These are phyloP conservation scores for Vaccinium myrtillus DNA, from an alignment of 148 eudicot species.

Conservation along the genomic window DNA sequence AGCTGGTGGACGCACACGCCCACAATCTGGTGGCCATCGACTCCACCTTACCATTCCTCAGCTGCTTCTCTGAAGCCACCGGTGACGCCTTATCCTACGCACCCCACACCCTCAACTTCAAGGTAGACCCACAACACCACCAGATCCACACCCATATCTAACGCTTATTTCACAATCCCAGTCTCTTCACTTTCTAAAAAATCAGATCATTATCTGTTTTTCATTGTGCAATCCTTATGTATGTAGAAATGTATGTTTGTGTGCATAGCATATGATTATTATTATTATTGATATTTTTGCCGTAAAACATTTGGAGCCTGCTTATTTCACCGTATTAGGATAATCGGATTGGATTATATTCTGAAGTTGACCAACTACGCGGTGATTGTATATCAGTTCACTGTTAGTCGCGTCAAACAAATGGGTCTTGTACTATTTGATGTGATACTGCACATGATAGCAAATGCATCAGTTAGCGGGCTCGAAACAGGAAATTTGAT, in stretches of 20 bases:
- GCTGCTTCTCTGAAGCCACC: slow-evolving; percentile 73
- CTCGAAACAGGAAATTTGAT: background rate
- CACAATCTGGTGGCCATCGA: slow-evolving; percentile 74
- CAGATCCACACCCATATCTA: too few relatives aligned
- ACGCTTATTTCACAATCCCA: background rate
- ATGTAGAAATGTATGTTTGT: background rate
- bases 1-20: slow-evolving; percentile 72
- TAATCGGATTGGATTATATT: background rate
- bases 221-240: background rate
- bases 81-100: slow-evolving; percentile 58
- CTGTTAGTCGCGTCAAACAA: background rate
- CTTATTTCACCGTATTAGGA: background rate
- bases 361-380: background rate
- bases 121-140: slow-evolving; percentile 36
- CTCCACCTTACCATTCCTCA: slow-evolving; percentile 67
- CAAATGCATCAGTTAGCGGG: background rate
- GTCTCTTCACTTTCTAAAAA: background rate
- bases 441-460: background rate
- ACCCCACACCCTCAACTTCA: slow-evolving; percentile 70
- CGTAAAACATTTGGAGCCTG: background rate
- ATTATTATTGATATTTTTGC: background rate
- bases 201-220: background rate
- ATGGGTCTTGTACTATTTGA: background rate
- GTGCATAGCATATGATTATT: background rate
- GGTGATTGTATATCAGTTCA: background rate